Evolutionary conservation across 139 green algal species (phyloP).

Genomic region (Picochlorum sp.): DNA sequence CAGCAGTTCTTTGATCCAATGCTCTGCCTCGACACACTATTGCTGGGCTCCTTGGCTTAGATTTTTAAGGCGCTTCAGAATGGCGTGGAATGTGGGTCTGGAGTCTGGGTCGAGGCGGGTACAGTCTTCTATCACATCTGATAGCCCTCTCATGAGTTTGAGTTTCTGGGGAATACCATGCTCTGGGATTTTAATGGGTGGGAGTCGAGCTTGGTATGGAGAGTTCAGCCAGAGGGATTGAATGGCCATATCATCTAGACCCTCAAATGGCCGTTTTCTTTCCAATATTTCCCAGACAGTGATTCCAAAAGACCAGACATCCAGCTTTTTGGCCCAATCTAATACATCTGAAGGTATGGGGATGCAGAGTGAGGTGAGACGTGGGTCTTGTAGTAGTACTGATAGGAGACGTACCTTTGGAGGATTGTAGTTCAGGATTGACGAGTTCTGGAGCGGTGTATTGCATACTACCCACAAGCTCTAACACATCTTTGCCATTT

Average conservation of each 20-base stretch:
- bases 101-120: constrained; percentile 20
- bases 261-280: constrained; percentile 32
- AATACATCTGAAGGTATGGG: not conserved
- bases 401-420: not conserved
- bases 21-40: no score
- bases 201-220: constrained; percentile 21
- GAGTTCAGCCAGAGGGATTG: constrained; percentile 33
- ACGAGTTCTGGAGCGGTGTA: constrained; percentile 45
- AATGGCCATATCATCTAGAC: constrained; percentile 29
- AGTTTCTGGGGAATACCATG: not conserved
- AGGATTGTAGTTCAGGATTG: not conserved
- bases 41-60: not conserved
- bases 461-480: constrained; percentile 23
- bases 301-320: constrained; percentile 33
- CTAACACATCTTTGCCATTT: not conserved
- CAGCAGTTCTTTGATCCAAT: no score
- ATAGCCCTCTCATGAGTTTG: constrained; percentile 13
- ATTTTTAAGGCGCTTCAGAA: constrained; percentile 12
- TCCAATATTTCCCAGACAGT: constrained; percentile 35
- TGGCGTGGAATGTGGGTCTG: constrained; percentile 22
- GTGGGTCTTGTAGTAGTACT: no score
- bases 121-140: constrained; percentile 18
- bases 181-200: constrained; percentile 12
- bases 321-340: constrained; percentile 10
- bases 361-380: not conserved